phyloP scores from a whole-genome alignment of 139 green algal genomes.

The Auxenochlorella pyrenoidosa region DNA sequence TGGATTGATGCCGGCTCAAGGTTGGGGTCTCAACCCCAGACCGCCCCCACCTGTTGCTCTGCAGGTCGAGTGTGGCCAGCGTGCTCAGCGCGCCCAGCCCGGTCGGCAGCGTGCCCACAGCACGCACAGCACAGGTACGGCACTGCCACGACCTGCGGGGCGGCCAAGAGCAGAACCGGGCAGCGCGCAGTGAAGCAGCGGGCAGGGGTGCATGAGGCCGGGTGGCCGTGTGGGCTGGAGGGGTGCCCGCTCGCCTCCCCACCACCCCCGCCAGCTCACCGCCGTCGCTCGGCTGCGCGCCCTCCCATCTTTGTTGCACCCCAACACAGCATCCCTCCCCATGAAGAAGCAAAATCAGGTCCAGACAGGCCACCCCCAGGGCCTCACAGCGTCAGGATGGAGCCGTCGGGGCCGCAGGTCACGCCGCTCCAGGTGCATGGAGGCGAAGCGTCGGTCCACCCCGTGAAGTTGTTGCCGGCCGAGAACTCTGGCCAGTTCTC shows the following conservation, averaged over 20 bases:
- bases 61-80: constrained; percentile 29
- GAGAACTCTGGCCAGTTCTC: constrained; percentile 37
- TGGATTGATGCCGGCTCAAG: too few relatives aligned
- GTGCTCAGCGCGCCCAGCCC: constrained; percentile 1
- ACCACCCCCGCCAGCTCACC: too few relatives aligned
- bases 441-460: constrained; percentile 11
- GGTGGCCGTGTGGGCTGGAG: too few relatives aligned
- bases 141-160: constrained; percentile 33
- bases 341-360: too few relatives aligned
- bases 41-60: constrained; percentile 22
- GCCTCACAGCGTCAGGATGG: constrained; percentile 28
- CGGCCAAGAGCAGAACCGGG: neutral
- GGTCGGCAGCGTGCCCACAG: constrained; percentile 14
- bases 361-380: too few relatives aligned
- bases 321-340: too few relatives aligned
- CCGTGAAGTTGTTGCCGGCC: constrained; percentile 19
- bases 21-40: too few relatives aligned
- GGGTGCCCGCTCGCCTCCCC: too few relatives aligned
- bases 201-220: too few relatives aligned
- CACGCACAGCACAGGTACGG: constrained; percentile 14
- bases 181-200: too few relatives aligned
- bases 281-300: too few relatives aligned
- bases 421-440: constrained; percentile 33
- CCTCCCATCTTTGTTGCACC: too few relatives aligned
- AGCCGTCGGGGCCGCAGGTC: constrained; percentile 18